Conservation (phyloP, 352 stramenopile species). For the Phytophthora citrophthora region DNA sequence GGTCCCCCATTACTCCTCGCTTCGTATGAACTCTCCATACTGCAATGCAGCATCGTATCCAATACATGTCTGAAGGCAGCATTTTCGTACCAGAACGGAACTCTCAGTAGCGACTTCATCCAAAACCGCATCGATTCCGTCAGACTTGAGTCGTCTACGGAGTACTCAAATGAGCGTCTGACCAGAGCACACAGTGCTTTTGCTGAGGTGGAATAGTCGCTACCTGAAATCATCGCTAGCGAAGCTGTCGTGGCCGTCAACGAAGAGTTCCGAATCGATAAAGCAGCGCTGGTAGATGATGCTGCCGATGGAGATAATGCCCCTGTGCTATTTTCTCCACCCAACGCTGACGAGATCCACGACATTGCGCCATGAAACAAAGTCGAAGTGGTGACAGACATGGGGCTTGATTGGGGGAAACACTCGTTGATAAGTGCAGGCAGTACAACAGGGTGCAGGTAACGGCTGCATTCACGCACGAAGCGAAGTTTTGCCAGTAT, state of each 20-base stretch:
- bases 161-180: constrained; percentile 69
- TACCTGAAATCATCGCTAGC: constrained; percentile 49
- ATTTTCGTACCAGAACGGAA: constrained; percentile 85
- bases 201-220: constrained; percentile 57
- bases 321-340: constrained; percentile 38
- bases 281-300: constrained; percentile 45
- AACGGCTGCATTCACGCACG: constrained; percentile 77
- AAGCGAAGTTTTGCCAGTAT: constrained; percentile 77
- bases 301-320: constrained; percentile 41
- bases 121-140: constrained; percentile 59
- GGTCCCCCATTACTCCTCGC: not conserved
- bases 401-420: constrained; percentile 53
- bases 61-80: constrained; percentile 67
- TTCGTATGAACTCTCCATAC: constrained; percentile 51
- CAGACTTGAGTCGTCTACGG: constrained; percentile 44
- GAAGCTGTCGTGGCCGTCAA: constrained; percentile 56
- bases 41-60: constrained; percentile 72
- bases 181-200: constrained; percentile 62
- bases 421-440: constrained; percentile 71
- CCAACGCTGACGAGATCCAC: constrained; percentile 65
- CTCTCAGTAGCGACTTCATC: constrained; percentile 66
- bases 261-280: constrained; percentile 60
- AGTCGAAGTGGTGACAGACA: constrained; percentile 58
- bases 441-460: constrained; percentile 64
- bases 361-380: constrained; percentile 66